Percentiles rank a stretch among this genome's conserved stretches.
Conservation (phyloP, 441 rosid genomes). For the Corymbia citriodora region DNA sequence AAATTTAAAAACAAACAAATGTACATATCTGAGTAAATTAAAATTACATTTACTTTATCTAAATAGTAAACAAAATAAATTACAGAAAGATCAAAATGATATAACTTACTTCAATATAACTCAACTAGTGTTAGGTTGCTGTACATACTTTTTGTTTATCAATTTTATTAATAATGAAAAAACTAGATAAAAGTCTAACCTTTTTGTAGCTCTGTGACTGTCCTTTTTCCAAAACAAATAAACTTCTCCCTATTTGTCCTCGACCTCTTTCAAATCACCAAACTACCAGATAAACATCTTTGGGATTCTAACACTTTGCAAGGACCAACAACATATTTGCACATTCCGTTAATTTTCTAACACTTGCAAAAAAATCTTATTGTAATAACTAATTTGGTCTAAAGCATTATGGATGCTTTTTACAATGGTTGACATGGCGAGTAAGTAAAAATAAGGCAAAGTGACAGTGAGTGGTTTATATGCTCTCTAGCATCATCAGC, state of each 20-base stretch:
- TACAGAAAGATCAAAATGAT: background rate
- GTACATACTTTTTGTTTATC: background rate
- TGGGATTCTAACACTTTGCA: background rate
- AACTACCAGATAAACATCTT: background rate
- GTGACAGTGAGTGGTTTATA: background rate
- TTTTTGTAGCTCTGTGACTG: background rate
- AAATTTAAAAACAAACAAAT: too few species aligned
- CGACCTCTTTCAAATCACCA: background rate
- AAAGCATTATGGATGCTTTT: background rate
- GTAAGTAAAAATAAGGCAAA: background rate
- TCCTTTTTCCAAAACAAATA: background rate
- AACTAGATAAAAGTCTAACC: background rate
- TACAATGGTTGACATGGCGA: background rate
- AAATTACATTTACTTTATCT: background rate
- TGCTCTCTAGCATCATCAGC: background rate
- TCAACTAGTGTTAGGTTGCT: background rate
- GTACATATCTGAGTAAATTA: background rate
- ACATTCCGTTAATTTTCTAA: background rate
- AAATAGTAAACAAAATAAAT: background rate
- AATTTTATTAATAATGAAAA: background rate
- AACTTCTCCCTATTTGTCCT: background rate
- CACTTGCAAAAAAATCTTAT: background rate
- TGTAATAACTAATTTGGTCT: background rate
- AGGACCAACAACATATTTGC: background rate
- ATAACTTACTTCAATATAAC: background rate